A percentile compares a stretch with the other conserved stretches of the same genome.
Conservation (phyloP, 805 yeast species). For the Candida fluviatilis region DNA sequence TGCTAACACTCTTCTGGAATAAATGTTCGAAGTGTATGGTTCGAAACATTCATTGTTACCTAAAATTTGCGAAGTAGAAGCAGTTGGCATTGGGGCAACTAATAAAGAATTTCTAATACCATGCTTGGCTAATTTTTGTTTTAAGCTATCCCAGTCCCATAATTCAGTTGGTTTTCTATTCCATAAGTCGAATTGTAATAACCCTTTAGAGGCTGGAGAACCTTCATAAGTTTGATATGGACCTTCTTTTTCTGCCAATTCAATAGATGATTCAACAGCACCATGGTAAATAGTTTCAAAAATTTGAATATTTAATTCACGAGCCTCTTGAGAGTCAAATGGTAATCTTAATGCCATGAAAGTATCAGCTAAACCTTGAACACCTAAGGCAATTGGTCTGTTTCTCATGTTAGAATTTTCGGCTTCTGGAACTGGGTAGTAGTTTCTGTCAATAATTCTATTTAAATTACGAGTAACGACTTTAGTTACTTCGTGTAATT, state of each 20-base stretch:
- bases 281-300: conserved; percentile 62
- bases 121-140: conserved; percentile 42
- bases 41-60: conserved; percentile 63
- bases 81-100: conserved; percentile 66
- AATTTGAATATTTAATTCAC: conserved; percentile 53
- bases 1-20: conserved; percentile 58
- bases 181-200: conserved; percentile 57
- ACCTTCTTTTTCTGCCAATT: conserved; percentile 50
- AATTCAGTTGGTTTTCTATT: conserved; percentile 54
- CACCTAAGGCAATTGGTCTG: conserved; percentile 62
- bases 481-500: conserved; percentile 51
- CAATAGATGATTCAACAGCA: conserved; percentile 53
- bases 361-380: conserved; percentile 59
- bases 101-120: conserved; percentile 57
- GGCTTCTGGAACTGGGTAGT: conserved; percentile 55
- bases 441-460: conserved; percentile 53
- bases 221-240: conserved; percentile 49
- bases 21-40: conserved; percentile 59
- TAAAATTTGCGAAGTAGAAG: conserved; percentile 60
- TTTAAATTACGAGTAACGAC: conserved; percentile 53
- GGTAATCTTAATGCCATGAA: conserved; percentile 54
- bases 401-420: conserved; percentile 50
- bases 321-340: conserved; percentile 55
- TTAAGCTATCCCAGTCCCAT: conserved; percentile 57
- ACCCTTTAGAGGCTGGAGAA: conserved; percentile 57